Percentiles rank a stretch among this genome's conserved stretches.
Evolutionary conservation across 2,329 filamentous ascomycete species (phyloP).

Genomic region (Fusarium sp.): DNA sequence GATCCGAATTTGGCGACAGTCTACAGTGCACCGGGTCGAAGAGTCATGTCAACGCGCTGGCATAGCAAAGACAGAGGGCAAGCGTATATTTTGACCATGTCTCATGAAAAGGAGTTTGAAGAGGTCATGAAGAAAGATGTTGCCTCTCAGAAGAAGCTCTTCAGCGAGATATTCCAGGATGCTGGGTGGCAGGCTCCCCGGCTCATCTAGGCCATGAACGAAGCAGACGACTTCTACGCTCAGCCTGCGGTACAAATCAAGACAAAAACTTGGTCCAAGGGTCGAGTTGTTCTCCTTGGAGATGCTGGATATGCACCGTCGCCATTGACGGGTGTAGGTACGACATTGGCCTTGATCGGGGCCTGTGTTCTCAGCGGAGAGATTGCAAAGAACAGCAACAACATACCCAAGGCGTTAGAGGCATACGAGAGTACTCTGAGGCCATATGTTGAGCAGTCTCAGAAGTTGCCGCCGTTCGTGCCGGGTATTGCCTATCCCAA

Average conservation of each 20-base stretch:
- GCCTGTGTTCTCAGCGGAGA: slow-evolving; percentile 66
- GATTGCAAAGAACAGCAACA: slow-evolving; percentile 44
- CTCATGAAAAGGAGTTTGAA: slow-evolving; percentile 46
- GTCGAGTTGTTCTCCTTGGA: slow-evolving; percentile 58
- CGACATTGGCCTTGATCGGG: slow-evolving; percentile 57
- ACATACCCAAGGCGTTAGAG: slow-evolving; percentile 47
- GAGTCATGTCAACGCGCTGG: slow-evolving; percentile 29
- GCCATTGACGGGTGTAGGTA: slow-evolving; percentile 62
- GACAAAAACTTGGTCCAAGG: slow-evolving; percentile 50
- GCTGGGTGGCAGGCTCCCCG: slow-evolving; percentile 60
- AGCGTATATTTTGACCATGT: slow-evolving; percentile 46
- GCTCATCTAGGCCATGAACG: slow-evolving; percentile 52
- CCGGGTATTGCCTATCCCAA: slow-evolving; percentile 44
- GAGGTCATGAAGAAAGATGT: slow-evolving; percentile 36
- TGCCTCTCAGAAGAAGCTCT: slow-evolving; percentile 53
- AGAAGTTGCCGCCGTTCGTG: slow-evolving; percentile 49
- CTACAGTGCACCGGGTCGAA: slow-evolving; percentile 21
- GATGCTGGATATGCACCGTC: slow-evolving; percentile 63
- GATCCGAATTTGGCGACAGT: slow-evolving; percentile 26
- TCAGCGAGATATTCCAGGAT: slow-evolving; percentile 56
- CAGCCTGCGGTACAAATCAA: slow-evolving; percentile 58
- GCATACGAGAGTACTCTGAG: slow-evolving; percentile 57
- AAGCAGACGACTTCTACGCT: slow-evolving; percentile 59
- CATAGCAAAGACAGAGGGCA: slow-evolving; percentile 40
- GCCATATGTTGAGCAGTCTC: slow-evolving; percentile 55